Percentiles rank a stretch among this genome's conserved stretches.
Evolutionary conservation across 192 early-diverging fungal genomes (phyloP).

Genomic region (Lunasporangiospora selenospora): DNA sequence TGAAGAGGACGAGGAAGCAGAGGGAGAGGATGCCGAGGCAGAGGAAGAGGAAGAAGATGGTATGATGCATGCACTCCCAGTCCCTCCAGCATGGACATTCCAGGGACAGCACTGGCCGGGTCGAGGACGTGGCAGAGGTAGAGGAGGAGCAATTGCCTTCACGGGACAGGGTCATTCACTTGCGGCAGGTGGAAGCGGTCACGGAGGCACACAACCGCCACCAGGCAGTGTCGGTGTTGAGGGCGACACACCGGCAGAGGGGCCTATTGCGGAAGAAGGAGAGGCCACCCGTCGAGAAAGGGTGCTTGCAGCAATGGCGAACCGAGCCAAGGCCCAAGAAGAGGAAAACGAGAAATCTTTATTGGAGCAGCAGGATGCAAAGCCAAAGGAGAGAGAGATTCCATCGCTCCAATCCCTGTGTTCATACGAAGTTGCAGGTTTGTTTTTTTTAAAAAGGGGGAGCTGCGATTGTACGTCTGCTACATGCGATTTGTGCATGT

Average conservation of each 20-base stretch:
- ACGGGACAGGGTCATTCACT: constrained; percentile 38
- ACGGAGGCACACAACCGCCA: too few relatives aligned
- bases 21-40: constrained; percentile 6
- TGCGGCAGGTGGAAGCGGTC: background rate
- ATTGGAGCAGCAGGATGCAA: background rate
- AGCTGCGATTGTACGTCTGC: too few relatives aligned
- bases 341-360: background rate
- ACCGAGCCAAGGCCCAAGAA: constrained; percentile 6
- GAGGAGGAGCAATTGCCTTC: constrained; percentile 23
- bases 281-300: constrained; percentile 20
- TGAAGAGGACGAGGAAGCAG: background rate
- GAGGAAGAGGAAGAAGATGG: constrained; percentile 25
- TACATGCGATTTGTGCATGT: background rate
- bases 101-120: constrained; percentile 9
- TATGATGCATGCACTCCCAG: constrained; percentile 35
- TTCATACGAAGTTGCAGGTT: constrained; percentile 47
- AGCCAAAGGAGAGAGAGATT: constrained; percentile 7
- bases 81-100: constrained; percentile 11
- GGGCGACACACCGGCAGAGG: background rate
- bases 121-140: constrained; percentile 23
- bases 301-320: constrained; percentile 41
- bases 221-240: too few relatives aligned
- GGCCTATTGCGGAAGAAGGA: background rate
- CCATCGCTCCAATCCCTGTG: constrained; percentile 46
- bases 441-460: too few relatives aligned